Base-by-base conservation (phyloP, 345 rosid genomes). In the Bretschneidera sinensis region DNA sequence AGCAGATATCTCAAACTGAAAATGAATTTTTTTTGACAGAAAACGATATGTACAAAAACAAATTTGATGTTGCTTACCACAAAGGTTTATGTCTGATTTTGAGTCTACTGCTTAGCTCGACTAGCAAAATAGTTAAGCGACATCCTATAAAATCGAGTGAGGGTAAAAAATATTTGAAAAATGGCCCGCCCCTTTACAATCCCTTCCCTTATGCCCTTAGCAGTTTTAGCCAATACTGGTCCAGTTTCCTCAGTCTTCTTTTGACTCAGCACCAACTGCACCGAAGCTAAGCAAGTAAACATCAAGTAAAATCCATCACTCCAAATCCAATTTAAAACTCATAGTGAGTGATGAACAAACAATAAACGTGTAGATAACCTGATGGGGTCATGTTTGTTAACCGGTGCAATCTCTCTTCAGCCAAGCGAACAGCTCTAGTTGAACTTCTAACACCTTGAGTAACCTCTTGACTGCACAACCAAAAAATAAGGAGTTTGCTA, bases 361-460 rank as follows among this genome's bases (percentile, higher is more conserved):
- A 17, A 43, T 8, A 52, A 53, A 50, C 2, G 49, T 13, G 19
- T 13, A 23, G 34, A 49, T 50, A 77, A 81, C 81, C 84, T 81
- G 81, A 63, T 57, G 83, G 83, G 54, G 77, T 24, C 69, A 69
- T 73, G 72, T 77, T 74, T 11, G 86, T 74, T 10, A 92, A 65
- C 59, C 75, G 57, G 33, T 84, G 85, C 61, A 92, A 75, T 67
- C 85, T 84, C 80, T 89, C 95, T 78, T 89, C 98, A 60, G 95
- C 97, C 56, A 80, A 35, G 14, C 86, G 91, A 70, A 92, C 96
- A 39, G 84, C 92, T 60, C 74, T 73, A 28, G 98, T 79, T 20
- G 98, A 89, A 73, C 79, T 79, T 70, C 77, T 78, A 68, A 89
- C 95, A 57, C 97, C 94, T 76, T 81, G 97, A 23, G 85, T 83